Evolutionary conservation across 108 stramenopile genomes (phyloP).

Genomic region (Epipyxis sp.): DNA sequence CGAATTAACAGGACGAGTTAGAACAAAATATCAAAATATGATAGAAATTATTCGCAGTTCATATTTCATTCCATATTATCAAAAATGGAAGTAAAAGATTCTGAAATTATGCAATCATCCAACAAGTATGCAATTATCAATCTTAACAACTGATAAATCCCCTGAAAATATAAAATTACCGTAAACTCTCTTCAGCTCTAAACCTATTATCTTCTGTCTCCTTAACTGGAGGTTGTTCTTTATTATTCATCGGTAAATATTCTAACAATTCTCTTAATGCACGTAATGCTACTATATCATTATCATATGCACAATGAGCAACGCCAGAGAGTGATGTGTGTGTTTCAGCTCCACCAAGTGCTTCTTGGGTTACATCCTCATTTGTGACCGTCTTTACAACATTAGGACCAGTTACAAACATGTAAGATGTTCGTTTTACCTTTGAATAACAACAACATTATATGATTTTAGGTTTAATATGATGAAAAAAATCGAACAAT

Average conservation of each 20-base stretch:
- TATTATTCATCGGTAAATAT: constrained; percentile 86
- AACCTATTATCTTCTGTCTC: constrained; percentile 71
- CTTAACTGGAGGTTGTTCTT: constrained; percentile 64
- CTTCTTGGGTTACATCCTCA: constrained; percentile 94
- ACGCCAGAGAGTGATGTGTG: constrained; percentile 78
- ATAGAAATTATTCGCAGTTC: no score
- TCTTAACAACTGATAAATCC: no score
- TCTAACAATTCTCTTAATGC: constrained; percentile 81
- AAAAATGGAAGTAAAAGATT: no score
- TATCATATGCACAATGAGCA: constrained; percentile 84
- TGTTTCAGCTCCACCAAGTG: constrained; percentile 84
- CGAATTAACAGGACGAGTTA: no score
- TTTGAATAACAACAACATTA: no score
- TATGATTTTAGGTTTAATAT: no score
- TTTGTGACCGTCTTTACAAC: constrained; percentile 99
- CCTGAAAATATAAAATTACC: no score
- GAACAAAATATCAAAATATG: no score
- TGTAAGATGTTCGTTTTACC: constrained; percentile 75
- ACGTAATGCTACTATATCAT: constrained; percentile 85
- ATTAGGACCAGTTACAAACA: constrained; percentile 99
- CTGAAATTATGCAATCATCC: no score
- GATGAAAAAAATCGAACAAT: no score
- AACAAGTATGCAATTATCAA: no score
- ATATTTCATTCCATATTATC: no score
- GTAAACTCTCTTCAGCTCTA: constrained; percentile 74